Evolutionary conservation across 257 asterid genomes (phyloP).

Genomic region (Prunella vulgaris): DNA sequence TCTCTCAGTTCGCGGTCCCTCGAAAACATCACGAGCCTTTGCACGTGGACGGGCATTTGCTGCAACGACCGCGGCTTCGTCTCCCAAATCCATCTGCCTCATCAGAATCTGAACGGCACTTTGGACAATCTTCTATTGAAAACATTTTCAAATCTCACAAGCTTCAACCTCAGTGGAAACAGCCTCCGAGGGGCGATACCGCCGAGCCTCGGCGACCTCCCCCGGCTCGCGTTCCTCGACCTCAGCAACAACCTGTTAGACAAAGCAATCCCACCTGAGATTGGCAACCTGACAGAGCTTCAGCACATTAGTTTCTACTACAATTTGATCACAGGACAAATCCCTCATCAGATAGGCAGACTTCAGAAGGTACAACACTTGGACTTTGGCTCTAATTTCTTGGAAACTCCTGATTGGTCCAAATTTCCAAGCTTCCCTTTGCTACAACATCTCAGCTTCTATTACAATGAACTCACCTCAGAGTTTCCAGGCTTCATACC

Average conservation of each 20-base stretch:
- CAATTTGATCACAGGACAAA: slow-evolving; percentile 46
- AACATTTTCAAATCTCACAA: slow-evolving; percentile 36
- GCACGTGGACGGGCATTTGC: slow-evolving; percentile 53
- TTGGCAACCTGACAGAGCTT: slow-evolving; percentile 49
- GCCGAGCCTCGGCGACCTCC: slow-evolving; percentile 43
- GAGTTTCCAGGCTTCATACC: slow-evolving; percentile 57
- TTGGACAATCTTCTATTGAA: slow-evolving; percentile 42
- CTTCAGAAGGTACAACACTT: slow-evolving; percentile 48
- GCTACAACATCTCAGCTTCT: slow-evolving; percentile 40
- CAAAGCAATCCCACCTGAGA: slow-evolving; percentile 48
- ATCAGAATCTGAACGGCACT: slow-evolving; percentile 36
- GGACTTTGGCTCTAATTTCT: slow-evolving; percentile 63
- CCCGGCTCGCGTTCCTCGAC: slow-evolving; percentile 54
- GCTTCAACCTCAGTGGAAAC: slow-evolving; percentile 41
- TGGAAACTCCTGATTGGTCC: slow-evolving; percentile 63
- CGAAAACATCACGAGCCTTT: slow-evolving; percentile 38
- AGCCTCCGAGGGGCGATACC: slow-evolving; percentile 61
- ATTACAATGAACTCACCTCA: slow-evolving; percentile 38
- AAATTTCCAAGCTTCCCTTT: slow-evolving; percentile 42
- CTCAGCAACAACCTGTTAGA: slow-evolving; percentile 46
- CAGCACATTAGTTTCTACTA: slow-evolving; percentile 40
- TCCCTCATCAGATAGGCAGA: slow-evolving; percentile 60
- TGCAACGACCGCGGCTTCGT: slow-evolving; percentile 44
- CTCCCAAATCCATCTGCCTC: slow-evolving; percentile 40
- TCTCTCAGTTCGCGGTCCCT: slow-evolving; percentile 52